A percentile compares a stretch with the other conserved stretches of the same genome.
These are phyloP conservation scores for Phallus indusiatus DNA, from an alignment of 768 basidiomycete genomes.

Conservation along the genomic window DNA sequence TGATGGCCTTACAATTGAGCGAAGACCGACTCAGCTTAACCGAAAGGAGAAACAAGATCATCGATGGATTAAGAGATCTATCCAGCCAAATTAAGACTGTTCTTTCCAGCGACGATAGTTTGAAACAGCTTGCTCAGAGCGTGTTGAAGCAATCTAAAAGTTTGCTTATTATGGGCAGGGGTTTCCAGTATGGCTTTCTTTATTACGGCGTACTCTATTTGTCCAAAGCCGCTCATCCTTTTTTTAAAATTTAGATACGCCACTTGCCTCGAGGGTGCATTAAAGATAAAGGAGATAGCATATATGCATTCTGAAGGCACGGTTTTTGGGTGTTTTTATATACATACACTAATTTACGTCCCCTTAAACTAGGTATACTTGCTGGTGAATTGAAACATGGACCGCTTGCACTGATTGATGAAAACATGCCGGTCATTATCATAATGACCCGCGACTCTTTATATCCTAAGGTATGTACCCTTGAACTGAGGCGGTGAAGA, in stretches of 20 bases:
- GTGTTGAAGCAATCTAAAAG: conserved; percentile 72
- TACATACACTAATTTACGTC: conserved; percentile 18
- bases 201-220: not conserved
- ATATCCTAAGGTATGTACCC: conserved; percentile 68
- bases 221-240: not conserved
- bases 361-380: conserved; percentile 84
- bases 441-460: conserved; percentile 99
- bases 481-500: too few species aligned
- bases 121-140: conserved; percentile 78
- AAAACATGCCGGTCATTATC: conserved; percentile 98
- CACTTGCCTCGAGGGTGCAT: conserved; percentile 93
- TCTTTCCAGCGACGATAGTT: conserved; percentile 62
- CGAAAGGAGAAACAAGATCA: conserved; percentile 85
- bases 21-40: conserved; percentile 95
- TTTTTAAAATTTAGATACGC: conserved; percentile 54
- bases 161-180: conserved; percentile 93
- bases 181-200: conserved; percentile 66
- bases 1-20: conserved; percentile 97
- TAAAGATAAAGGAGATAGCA: conserved; percentile 99
- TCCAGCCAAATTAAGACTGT: conserved; percentile 84
- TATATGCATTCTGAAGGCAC: conserved; percentile 48
- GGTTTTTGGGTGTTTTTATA: conserved; percentile 6
- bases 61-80: conserved; percentile 84
- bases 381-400: conserved; percentile 99
- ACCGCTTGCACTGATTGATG: conserved; percentile 93